Conservation (phyloP, 2,329 filamentous ascomycete genomes). For the Alternaria novae-zelandiae region DNA sequence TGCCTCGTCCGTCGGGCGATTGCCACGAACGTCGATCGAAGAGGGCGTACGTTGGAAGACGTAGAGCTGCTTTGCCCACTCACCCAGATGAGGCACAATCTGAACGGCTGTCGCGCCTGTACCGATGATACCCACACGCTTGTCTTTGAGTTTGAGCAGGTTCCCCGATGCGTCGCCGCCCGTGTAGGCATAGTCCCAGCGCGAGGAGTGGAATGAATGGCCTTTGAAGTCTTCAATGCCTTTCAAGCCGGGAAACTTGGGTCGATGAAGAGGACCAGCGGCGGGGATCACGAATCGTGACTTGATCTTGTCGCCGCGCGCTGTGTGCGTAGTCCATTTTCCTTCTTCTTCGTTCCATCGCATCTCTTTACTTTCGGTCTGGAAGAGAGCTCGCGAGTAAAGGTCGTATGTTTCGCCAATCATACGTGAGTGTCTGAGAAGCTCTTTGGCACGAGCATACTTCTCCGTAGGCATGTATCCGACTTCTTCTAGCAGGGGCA, state of each 20-base stretch:
- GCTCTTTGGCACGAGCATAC: conserved; percentile 54
- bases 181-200: conserved; percentile 36
- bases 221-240: conserved; percentile 31
- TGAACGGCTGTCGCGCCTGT: conserved; percentile 45
- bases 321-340: conserved; percentile 33
- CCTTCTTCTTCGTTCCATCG: conserved; percentile 57
- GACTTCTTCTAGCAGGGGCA: conserved; percentile 31
- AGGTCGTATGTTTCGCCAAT: conserved; percentile 56
- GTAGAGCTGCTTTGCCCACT: conserved; percentile 58
- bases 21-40: conserved; percentile 48
- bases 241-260: conserved; percentile 41
- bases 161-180: conserved; percentile 28
- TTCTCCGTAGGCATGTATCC: conserved; percentile 61
- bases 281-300: conserved; percentile 51
- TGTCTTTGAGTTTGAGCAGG: conserved; percentile 46
- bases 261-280: conserved; percentile 52
- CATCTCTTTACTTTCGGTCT: conserved; percentile 51
- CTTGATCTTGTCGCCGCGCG: conserved; percentile 34
- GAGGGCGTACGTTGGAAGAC: conserved; percentile 65
- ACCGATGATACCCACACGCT: conserved; percentile 45
- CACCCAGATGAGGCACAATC: conserved; percentile 50
- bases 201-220: conserved; percentile 39
- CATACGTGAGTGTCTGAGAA: conserved; percentile 55
- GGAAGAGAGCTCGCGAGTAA: conserved; percentile 50
- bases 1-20: conserved; percentile 20